phyloP scores from a whole-genome alignment of 805 yeast species.

The Metschnikowia lunata region DNA sequence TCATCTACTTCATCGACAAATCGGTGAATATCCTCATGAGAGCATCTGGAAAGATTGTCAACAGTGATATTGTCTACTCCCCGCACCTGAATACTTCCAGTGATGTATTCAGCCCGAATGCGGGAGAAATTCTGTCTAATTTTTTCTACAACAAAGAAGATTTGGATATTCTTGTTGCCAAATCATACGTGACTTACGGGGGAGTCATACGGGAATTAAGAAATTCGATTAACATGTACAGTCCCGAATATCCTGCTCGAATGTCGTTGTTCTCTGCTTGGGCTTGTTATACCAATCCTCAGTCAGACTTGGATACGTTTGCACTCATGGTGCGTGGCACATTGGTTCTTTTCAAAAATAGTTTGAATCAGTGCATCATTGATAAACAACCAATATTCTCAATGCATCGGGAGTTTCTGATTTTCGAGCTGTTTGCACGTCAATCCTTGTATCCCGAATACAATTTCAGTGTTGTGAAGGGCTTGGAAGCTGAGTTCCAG shows the following conservation, averaged over 20 bases:
- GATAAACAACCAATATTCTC: slow-evolving; percentile 2
- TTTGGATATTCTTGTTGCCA: slow-evolving; percentile 26
- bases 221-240: slow-evolving; percentile 26
- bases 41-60: slow-evolving; percentile 17
- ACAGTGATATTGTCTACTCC: slow-evolving; percentile 13
- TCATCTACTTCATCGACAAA: slow-evolving; percentile 35
- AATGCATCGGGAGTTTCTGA: slow-evolving; percentile 14
- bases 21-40: slow-evolving; percentile 27
- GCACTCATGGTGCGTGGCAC: slow-evolving; percentile 34
- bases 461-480: slow-evolving; percentile 25
- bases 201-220: slow-evolving; percentile 31
- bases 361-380: slow-evolving; percentile 13
- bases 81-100: slow-evolving; percentile 5
- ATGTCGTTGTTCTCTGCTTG: slow-evolving; percentile 36
- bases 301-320: slow-evolving; percentile 31
- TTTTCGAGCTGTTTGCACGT: slow-evolving; percentile 21
- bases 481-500: slow-evolving; percentile 22
- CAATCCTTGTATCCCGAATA: slow-evolving; percentile 32
- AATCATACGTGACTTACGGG: slow-evolving; percentile 33
- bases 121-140: neutral
- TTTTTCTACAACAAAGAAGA: slow-evolving; percentile 28
- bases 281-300: slow-evolving; percentile 30
- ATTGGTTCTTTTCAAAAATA: slow-evolving; percentile 25
- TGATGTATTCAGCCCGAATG: neutral
- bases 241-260: slow-evolving; percentile 34